Conservation (phyloP, 495 filamentous ascomycete species). For the Apodospora peruviana region DNA sequence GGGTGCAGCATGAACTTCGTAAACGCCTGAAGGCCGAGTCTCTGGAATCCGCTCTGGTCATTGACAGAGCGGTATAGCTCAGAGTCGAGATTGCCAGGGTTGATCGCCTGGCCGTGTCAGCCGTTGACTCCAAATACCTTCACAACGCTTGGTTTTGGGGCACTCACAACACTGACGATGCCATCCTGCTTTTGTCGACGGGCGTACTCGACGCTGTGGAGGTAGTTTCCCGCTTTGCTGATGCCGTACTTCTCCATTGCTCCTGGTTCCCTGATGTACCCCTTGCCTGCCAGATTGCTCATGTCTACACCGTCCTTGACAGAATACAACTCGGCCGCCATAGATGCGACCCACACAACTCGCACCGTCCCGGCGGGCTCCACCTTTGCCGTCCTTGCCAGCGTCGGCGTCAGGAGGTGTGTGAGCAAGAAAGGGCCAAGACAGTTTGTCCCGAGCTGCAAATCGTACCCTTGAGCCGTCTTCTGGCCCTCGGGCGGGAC, state of each 20-base stretch:
- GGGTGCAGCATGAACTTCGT: slow-evolving; percentile 17
- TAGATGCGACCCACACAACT: slow-evolving; percentile 37
- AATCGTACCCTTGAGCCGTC: slow-evolving; percentile 41
- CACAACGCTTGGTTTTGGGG: too few relatives aligned
- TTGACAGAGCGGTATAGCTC: slow-evolving; percentile 31
- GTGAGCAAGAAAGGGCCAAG: slow-evolving; percentile 40
- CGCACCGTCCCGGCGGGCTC: slow-evolving; percentile 31
- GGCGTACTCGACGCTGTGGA: slow-evolving; percentile 13
- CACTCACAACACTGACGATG: slow-evolving; percentile 17
- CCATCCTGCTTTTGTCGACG: slow-evolving; percentile 8
- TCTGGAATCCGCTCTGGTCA: slow-evolving; percentile 13
- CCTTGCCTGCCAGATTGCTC: slow-evolving; percentile 26
- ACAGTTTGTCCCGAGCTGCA: slow-evolving; percentile 35
- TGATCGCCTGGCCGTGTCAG: too few relatives aligned
- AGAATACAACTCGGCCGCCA: slow-evolving; percentile 18
- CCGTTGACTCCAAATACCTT: too few relatives aligned
- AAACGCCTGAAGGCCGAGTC: not conserved
- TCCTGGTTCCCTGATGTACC: slow-evolving; percentile 12
- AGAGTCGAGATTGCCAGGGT: slow-evolving; percentile 37
- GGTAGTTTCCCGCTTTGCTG: slow-evolving; percentile 18
- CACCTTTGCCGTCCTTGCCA: slow-evolving; percentile 31
- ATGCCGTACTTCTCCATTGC: slow-evolving; percentile 7
- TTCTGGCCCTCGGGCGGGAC: slow-evolving; percentile 15
- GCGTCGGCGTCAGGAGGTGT: slow-evolving; percentile 40
- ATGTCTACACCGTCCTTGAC: slow-evolving; percentile 19